Evolutionary conservation across 768 basidiomycete genomes (phyloP).

Genomic region (Rhizopogon salebrosus): DNA sequence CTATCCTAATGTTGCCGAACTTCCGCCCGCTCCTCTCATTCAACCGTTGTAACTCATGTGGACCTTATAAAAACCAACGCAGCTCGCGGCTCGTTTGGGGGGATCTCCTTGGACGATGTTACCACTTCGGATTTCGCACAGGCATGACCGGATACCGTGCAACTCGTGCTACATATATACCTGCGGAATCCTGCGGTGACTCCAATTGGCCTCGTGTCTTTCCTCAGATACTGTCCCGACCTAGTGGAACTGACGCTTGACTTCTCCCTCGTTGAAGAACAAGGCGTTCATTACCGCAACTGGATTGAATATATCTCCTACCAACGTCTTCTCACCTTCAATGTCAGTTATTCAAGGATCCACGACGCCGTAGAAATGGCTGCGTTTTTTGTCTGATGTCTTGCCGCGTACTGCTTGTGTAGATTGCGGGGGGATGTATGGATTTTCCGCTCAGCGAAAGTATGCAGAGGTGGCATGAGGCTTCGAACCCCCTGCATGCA

Average conservation of each 20-base stretch:
- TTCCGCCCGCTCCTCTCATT: constrained; percentile 3
- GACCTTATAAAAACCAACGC: no score
- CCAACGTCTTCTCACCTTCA: neutral
- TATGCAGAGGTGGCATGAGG: constrained; percentile 19
- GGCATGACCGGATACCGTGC: constrained; percentile 11
- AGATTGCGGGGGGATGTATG: constrained; percentile 9
- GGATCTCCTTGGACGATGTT: constrained; percentile 14
- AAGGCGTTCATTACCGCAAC: constrained; percentile 1
- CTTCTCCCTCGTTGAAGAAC: constrained; percentile 10
- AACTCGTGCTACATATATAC: neutral
- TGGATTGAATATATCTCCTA: neutral
- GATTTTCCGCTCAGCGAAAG: constrained; percentile 3
- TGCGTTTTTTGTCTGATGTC: constrained; percentile 22
- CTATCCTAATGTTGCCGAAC: neutral
- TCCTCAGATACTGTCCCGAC: constrained; percentile 10
- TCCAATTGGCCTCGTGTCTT: constrained; percentile 13
- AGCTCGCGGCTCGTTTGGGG: no score
- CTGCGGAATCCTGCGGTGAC: constrained; percentile 4
- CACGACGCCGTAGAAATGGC: constrained; percentile 12
- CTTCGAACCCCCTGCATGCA: constrained; percentile 17
- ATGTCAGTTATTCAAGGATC: constrained; percentile 16
- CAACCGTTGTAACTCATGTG: constrained; percentile 18
- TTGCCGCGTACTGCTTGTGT: constrained; percentile 13
- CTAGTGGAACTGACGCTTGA: constrained; percentile 17
- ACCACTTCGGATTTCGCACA: constrained; percentile 14